Evolutionary conservation across 495 filamentous ascomycete species (phyloP).

Genomic region (Hypomontagnella monticulosa): DNA sequence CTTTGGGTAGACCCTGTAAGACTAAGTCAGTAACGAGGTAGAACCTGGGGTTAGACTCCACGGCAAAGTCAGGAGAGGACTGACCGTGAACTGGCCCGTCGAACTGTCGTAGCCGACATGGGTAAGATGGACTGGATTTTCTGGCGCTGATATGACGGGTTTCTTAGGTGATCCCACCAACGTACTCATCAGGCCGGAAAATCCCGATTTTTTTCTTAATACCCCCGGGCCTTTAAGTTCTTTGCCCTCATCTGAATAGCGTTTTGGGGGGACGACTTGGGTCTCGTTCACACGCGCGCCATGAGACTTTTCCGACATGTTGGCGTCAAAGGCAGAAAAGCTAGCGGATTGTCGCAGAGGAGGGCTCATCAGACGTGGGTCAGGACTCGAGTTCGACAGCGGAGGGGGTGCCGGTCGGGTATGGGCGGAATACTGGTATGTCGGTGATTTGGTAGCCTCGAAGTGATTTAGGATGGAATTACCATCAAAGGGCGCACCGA

Average conservation of each 20-base stretch:
- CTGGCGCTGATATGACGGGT: constrained; percentile 92
- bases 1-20: constrained; percentile 86
- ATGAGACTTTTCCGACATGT: constrained; percentile 60
- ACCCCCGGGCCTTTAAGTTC: constrained; percentile 64
- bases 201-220: constrained; percentile 88
- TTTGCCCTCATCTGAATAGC: constrained; percentile 86
- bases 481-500: constrained; percentile 74
- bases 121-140: constrained; percentile 97
- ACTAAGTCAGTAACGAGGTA: constrained; percentile 23
- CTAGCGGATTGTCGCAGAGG: constrained; percentile 82
- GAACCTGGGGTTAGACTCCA: constrained; percentile 25
- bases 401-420: constrained; percentile 62
- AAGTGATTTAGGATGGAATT: constrained; percentile 75
- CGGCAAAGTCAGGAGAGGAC: constrained; percentile 47
- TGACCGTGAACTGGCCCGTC: constrained; percentile 94
- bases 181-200: constrained; percentile 94
- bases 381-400: constrained; percentile 67
- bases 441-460: constrained; percentile 64
- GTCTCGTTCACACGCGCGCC: constrained; percentile 64
- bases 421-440: constrained; percentile 49
- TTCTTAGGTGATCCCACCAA: constrained; percentile 89
- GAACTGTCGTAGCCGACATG: constrained; percentile 97
- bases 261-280: constrained; percentile 70
- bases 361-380: constrained; percentile 64
- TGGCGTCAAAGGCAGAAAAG: constrained; percentile 69